Conservation (phyloP, 768 basidiomycete genomes). For the Boletus reticulatus region DNA sequence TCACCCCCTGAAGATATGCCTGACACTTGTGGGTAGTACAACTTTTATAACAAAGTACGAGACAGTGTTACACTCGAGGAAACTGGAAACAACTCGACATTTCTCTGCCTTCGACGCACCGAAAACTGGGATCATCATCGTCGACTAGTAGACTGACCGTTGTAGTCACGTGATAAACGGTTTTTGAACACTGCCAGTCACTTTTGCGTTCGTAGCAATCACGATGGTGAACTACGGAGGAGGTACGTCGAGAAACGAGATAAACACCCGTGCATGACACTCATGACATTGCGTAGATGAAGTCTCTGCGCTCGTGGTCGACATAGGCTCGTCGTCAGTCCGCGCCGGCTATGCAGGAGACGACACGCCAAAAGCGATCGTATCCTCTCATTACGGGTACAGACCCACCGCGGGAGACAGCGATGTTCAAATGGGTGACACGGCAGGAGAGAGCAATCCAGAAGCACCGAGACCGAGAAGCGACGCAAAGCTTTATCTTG, state of each 20-base stretch:
- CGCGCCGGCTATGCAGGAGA: slow-evolving; percentile 98
- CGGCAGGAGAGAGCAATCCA: slow-evolving; percentile 31
- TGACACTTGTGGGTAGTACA: too few relatives aligned
- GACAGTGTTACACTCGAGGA: too few relatives aligned
- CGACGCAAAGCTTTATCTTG: slow-evolving; percentile 68
- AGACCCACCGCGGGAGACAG: slow-evolving; percentile 37
- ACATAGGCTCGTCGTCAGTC: slow-evolving; percentile 87
- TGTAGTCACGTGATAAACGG: slow-evolving; percentile 8
- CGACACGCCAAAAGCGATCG: slow-evolving; percentile 89
- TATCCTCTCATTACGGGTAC: slow-evolving; percentile 88
- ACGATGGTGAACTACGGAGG: slow-evolving; percentile 85
- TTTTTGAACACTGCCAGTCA: background rate
- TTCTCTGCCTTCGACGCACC: too few relatives aligned
- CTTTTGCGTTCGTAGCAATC: background rate
- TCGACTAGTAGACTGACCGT: background rate
- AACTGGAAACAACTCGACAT: too few relatives aligned
- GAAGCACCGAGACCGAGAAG: slow-evolving; percentile 37
- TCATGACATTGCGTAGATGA: slow-evolving; percentile 60
- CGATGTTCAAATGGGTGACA: slow-evolving; percentile 42
- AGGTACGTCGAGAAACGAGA: slow-evolving; percentile 45
- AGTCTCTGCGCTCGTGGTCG: slow-evolving; percentile 94
- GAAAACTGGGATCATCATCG: too few relatives aligned
- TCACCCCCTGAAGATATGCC: slow-evolving; percentile 4
- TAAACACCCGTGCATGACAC: background rate
- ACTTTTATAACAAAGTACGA: too few relatives aligned